Percentiles rank a stretch among this genome's conserved stretches.
These are phyloP conservation scores for Ceratocystis colombiana DNA, from an alignment of 2,329 filamentous ascomycete genomes.

Conservation along the genomic window DNA sequence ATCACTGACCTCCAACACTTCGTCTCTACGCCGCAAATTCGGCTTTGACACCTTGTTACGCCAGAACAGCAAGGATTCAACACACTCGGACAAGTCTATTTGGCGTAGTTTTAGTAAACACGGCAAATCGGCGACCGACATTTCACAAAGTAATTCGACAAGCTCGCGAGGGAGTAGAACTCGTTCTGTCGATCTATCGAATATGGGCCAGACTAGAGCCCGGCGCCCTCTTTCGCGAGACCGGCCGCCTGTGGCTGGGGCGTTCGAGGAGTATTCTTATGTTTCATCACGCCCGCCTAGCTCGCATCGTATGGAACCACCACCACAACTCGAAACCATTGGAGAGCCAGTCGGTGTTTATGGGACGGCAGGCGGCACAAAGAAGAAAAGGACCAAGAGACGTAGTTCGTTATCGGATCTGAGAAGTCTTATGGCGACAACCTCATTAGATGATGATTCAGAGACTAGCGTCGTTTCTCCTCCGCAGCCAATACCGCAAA, in stretches of 20 bases:
- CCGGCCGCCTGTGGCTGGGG: slow-evolving; percentile 50
- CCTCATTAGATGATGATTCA: slow-evolving; percentile 38
- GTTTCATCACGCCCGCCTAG: slow-evolving; percentile 41
- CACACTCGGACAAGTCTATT: slow-evolving; percentile 43
- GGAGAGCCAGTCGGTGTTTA: slow-evolving; percentile 45
- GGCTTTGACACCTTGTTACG: slow-evolving; percentile 66
- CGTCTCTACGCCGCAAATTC: slow-evolving; percentile 74
- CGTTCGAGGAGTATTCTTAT: slow-evolving; percentile 46
- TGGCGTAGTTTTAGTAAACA: slow-evolving; percentile 79
- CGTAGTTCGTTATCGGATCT: slow-evolving; percentile 88
- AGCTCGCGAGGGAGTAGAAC: slow-evolving; percentile 43
- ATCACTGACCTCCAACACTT: slow-evolving; percentile 75
- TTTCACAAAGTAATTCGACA: slow-evolving; percentile 25
- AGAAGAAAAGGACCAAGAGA: slow-evolving; percentile 60
- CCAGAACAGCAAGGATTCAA: slow-evolving; percentile 58
- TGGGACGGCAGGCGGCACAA: slow-evolving; percentile 32
- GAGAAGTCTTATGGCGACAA: slow-evolving; percentile 54
- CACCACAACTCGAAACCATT: slow-evolving; percentile 47
- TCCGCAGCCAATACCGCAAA: slow-evolving; percentile 19
- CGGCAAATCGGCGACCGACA: slow-evolving; percentile 24
- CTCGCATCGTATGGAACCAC: slow-evolving; percentile 43
- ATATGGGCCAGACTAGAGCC: slow-evolving; percentile 29
- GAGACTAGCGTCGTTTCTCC: slow-evolving; percentile 23
- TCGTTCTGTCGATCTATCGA: slow-evolving; percentile 60
- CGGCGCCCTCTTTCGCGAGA: slow-evolving; percentile 49